These are phyloP conservation scores for Pichia sp. DNA, from an alignment of 1,139 yeast genomes.

Conservation along the genomic window DNA sequence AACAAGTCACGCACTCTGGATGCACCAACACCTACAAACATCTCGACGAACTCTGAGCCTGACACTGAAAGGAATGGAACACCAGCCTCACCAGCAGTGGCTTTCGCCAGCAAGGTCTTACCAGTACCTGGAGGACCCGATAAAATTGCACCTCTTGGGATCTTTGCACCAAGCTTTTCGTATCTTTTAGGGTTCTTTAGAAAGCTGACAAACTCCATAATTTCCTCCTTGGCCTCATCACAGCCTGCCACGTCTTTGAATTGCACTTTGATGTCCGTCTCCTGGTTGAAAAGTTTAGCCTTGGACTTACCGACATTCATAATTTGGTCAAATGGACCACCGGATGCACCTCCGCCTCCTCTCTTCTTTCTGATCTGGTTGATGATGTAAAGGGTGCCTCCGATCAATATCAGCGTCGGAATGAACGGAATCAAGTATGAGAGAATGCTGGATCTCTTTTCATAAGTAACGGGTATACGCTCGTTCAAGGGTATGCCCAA, in stretches of 20 bases:
- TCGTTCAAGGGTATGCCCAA: constrained; percentile 59
- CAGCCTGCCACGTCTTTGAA: constrained; percentile 83
- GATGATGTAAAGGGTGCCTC: constrained; percentile 65
- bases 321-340: constrained; percentile 61
- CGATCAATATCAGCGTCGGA: constrained; percentile 81
- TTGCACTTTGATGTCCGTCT: constrained; percentile 64
- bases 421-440: constrained; percentile 67
- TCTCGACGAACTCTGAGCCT: constrained; percentile 97
- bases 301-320: constrained; percentile 79
- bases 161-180: constrained; percentile 75
- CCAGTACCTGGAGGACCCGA: constrained; percentile 90
- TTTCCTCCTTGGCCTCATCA: constrained; percentile 78
- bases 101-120: constrained; percentile 75
- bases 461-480: constrained; percentile 80
- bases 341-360: constrained; percentile 49
- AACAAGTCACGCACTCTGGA: constrained; percentile 78
- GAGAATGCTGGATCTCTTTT: constrained; percentile 61
- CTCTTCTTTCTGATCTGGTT: constrained; percentile 41
- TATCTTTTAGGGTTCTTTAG: constrained; percentile 70
- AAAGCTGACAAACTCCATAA: constrained; percentile 79
- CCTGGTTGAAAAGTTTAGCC: constrained; percentile 68
- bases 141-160: constrained; percentile 78
- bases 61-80: constrained; percentile 83
- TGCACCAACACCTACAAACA: constrained; percentile 99
- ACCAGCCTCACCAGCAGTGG: constrained; percentile 84